These are phyloP conservation scores for Kregervanrija fluxuum DNA, from an alignment of 805 yeast species.

Conservation along the genomic window DNA sequence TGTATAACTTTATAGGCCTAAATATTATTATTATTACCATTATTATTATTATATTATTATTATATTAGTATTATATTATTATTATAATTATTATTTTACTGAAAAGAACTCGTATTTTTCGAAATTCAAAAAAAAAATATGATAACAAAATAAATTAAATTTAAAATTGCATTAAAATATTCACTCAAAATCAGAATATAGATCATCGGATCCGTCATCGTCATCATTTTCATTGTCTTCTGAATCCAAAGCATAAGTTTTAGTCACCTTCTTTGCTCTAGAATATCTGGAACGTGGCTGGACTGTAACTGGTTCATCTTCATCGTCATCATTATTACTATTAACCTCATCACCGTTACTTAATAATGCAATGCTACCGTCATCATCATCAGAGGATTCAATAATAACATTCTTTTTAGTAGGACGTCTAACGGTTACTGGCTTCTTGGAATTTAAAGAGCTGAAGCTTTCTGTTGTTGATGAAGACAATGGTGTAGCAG, in stretches of 20 bases:
- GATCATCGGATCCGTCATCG: conserved; percentile 12
- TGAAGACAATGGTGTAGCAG: background rate
- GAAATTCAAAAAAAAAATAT: too few species aligned
- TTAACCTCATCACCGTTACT: background rate
- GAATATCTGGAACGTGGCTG: conserved; percentile 7
- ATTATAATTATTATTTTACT: background rate
- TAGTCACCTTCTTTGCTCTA: conserved; percentile 6
- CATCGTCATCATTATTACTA: conserved; percentile 3
- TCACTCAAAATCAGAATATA: conserved; percentile 1
- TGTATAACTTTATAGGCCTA: background rate
- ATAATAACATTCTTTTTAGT: conserved; percentile 2
- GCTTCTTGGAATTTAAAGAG: conserved; percentile 2
- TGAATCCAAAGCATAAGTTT: conserved; percentile 12
- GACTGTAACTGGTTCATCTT: background rate
- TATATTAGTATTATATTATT: background rate
- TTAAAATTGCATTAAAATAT: too few species aligned
- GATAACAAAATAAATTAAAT: too few species aligned
- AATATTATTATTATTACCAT: too few species aligned
- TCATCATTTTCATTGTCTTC: conserved; percentile 14
- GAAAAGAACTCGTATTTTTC: background rate
- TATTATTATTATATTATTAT: background rate
- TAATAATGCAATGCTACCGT: background rate
- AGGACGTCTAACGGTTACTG: conserved; percentile 5
- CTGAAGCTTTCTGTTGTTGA: background rate
- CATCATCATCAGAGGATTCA: conserved; percentile 7